A percentile compares a stretch with the other conserved stretches of the same genome.
Evolutionary conservation across 78 protist species (phyloP).

Genomic region (Isochrysis galbana): DNA sequence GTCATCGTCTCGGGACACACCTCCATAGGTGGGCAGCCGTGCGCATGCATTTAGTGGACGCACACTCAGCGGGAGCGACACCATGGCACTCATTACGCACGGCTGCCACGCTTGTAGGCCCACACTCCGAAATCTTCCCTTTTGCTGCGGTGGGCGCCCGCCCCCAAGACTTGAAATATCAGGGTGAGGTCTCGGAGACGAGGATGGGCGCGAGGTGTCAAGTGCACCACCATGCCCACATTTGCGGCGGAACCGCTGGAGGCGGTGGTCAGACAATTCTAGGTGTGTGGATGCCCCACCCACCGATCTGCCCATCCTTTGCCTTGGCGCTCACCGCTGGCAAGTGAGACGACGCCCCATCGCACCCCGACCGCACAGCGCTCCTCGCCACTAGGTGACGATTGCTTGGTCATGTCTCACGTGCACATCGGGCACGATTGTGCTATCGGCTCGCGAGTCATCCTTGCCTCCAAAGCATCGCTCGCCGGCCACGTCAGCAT

Average conservation of each 20-base stretch:
- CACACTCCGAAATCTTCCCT: background rate
- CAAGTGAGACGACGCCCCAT: too few relatives aligned
- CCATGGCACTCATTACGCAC: background rate
- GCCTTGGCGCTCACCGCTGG: background rate
- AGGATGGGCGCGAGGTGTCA: background rate
- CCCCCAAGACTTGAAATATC: background rate
- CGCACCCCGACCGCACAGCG: too few relatives aligned
- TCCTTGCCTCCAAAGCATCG: background rate
- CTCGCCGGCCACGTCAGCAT: slow-evolving; percentile 25
- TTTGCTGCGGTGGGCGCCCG: background rate
- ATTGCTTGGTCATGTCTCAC: slow-evolving; percentile 16
- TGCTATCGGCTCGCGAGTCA: background rate
- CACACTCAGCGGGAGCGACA: background rate
- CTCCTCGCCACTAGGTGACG: background rate
- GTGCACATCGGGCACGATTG: slow-evolving; percentile 1
- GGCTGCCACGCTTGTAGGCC: background rate
- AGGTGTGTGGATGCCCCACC: too few relatives aligned
- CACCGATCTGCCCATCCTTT: too few relatives aligned
- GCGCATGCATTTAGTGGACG: background rate
- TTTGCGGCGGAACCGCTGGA: slow-evolving; percentile 2
- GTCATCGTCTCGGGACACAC: background rate
- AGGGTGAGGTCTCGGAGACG: background rate
- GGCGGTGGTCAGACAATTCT: slow-evolving; percentile 12
- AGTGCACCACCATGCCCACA: background rate
- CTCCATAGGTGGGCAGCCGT: background rate